Evolutionary conservation across 345 rosid genomes (phyloP), one percentile per base, ranked within the genome.

Genomic region (Sonneratia caseolaris): DNA sequence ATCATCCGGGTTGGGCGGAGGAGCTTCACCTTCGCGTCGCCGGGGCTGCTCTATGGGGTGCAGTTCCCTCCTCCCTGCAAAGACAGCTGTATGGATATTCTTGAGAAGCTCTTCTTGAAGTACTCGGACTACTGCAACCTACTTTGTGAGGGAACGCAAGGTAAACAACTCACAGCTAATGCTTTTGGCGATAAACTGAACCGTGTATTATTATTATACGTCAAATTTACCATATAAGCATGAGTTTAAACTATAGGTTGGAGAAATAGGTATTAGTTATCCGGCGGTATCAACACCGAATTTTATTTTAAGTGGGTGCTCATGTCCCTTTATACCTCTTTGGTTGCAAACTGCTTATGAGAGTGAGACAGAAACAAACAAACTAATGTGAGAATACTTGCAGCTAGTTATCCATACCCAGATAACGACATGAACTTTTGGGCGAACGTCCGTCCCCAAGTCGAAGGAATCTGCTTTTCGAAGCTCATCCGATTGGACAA

Each of bases 91-190:
- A 48, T 70, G 36, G 68, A 36, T 11, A 4, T 40, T 2, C 73
- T 77, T n/a, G 80, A 73, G 49, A 77, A 71, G 38, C 43, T 77
- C 57, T 73, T 73, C 64, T 19, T 65, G 45, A 77, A 55, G 43
- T 77, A 53, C 36, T 22, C 66, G 37, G 13, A 73, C 22, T 73
- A 73, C 53, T 42, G 11, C 7, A 11, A 59, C 64, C 24, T 57
- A 24, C 64, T 59, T 11, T 19, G 22, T 7, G 59, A 16, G 59
- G 36, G 36, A 59, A 22, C 3, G 13, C 15, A 22, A 59, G 64
- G 64, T 59, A 59, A 59, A 22, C 22, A 22, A 7, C 53, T 13
- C 14, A 48, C 3, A 48, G 9, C 49, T 3, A 48, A 3, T 15
- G 18, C 4, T 48, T 15, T 48, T 12, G 53, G 18, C 18, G 49